Percentiles rank a stretch among this genome's conserved stretches.
Evolutionary conservation across 441 rosid species (phyloP).

Genomic region (Bruguiera hainesii): DNA sequence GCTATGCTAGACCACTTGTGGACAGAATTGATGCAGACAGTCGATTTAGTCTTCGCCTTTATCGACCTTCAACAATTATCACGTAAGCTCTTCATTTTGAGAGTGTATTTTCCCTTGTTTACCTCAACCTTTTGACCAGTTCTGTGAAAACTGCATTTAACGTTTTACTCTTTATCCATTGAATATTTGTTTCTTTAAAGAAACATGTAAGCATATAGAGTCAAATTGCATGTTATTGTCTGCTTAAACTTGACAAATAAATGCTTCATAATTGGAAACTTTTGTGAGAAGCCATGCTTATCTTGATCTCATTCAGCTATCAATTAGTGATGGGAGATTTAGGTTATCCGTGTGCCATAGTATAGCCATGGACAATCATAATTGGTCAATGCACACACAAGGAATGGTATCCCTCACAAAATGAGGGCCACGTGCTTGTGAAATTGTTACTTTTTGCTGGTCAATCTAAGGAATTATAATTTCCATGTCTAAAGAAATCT

Average conservation of each 20-base stretch:
- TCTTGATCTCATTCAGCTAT: no score
- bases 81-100: conserved; percentile 49
- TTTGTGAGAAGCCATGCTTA: no score
- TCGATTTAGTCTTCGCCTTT: conserved; percentile 62
- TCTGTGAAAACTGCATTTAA: neutral
- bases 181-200: no score
- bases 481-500: neutral
- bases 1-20: conserved; percentile 92
- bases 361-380: neutral
- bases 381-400: neutral
- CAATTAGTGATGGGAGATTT: neutral
- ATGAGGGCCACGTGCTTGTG: neutral
- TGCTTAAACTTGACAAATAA: neutral
- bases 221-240: no score
- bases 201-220: no score
- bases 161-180: no score
- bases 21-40: conserved; percentile 72
- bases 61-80: conserved; percentile 87
- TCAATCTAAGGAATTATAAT: neutral
- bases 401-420: neutral
- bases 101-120: conserved; percentile 7
- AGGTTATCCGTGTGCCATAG: neutral
- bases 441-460: neutral
- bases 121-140: conserved; percentile 1
- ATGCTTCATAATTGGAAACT: neutral